Evolutionary conservation across 108 stramenopile species (phyloP).

Genomic region (Nitzschia putrida): DNA sequence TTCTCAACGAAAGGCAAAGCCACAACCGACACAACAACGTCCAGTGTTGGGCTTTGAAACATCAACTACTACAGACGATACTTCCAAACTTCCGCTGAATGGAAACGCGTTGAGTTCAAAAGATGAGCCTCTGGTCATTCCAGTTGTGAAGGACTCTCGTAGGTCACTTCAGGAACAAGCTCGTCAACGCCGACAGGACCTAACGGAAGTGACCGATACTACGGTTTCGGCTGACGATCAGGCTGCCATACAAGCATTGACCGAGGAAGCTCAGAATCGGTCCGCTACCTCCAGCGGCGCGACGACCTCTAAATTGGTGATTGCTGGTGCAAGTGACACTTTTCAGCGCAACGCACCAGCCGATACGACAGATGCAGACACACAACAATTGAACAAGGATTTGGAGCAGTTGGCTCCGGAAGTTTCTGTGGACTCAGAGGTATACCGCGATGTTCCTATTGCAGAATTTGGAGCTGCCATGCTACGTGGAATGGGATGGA

Average conservation of each 20-base stretch:
- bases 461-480: constrained; percentile 87
- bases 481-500: constrained; percentile 92
- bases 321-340: constrained; percentile 28
- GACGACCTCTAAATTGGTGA: constrained; percentile 22
- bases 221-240: constrained; percentile 22
- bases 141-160: constrained; percentile 30
- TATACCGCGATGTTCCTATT: constrained; percentile 70
- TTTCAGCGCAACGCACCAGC: constrained; percentile 25
- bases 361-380: constrained; percentile 12
- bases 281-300: not conserved
- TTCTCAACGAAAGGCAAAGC: not conserved
- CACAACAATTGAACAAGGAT: constrained; percentile 35
- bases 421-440: constrained; percentile 49
- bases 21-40: not conserved
- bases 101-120: constrained; percentile 18
- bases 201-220: not conserved
- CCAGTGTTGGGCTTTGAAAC: constrained; percentile 15
- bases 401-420: constrained; percentile 28
- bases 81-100: not conserved
- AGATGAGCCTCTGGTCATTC: constrained; percentile 41
- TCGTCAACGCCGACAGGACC: constrained; percentile 14
- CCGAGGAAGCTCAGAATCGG: constrained; percentile 17
- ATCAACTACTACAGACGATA: not conserved
- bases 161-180: constrained; percentile 37
- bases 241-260: constrained; percentile 39